A percentile compares a stretch with the other conserved stretches of the same genome.
These are phyloP conservation scores for Phialophora expanda DNA, from an alignment of 2,329 filamentous ascomycete genomes.

Conservation along the genomic window DNA sequence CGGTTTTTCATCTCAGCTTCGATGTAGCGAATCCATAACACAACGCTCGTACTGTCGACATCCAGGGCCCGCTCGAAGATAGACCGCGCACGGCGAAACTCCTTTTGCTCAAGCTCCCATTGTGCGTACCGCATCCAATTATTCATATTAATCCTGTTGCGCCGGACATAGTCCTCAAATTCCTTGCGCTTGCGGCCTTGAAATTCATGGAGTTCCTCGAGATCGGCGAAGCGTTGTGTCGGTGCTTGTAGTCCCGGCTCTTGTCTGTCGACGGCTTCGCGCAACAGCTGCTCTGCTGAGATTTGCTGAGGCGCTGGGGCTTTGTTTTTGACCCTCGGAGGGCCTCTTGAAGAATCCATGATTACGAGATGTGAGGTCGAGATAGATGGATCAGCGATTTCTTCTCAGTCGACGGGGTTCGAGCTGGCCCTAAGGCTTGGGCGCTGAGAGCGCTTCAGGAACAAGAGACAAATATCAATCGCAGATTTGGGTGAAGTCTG, in stretches of 20 bases:
- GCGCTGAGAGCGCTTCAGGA: background rate
- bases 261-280: slow-evolving; percentile 95
- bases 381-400: background rate
- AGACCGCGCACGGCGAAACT: slow-evolving; percentile 86
- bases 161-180: slow-evolving; percentile 96
- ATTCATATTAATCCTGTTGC: slow-evolving; percentile 94
- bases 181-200: slow-evolving; percentile 95
- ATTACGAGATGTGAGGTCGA: slow-evolving; percentile 38
- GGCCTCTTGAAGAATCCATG: slow-evolving; percentile 91
- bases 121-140: slow-evolving; percentile 98
- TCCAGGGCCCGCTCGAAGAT: slow-evolving; percentile 96
- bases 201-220: slow-evolving; percentile 97
- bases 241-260: slow-evolving; percentile 86
- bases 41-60: slow-evolving; percentile 83
- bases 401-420: background rate
- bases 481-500: background rate
- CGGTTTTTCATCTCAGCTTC: slow-evolving; percentile 94
- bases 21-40: slow-evolving; percentile 89
- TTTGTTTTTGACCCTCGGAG: slow-evolving; percentile 98
- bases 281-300: slow-evolving; percentile 93
- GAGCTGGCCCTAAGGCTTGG: background rate
- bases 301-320: slow-evolving; percentile 88
- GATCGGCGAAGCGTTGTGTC: slow-evolving; percentile 90
- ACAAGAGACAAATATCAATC: background rate
- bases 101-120: slow-evolving; percentile 98